A percentile compares a stretch with the other conserved stretches of the same genome.
phyloP scores from a whole-genome alignment of 352 stramenopile species.

The Globisporangium alternatum region DNA sequence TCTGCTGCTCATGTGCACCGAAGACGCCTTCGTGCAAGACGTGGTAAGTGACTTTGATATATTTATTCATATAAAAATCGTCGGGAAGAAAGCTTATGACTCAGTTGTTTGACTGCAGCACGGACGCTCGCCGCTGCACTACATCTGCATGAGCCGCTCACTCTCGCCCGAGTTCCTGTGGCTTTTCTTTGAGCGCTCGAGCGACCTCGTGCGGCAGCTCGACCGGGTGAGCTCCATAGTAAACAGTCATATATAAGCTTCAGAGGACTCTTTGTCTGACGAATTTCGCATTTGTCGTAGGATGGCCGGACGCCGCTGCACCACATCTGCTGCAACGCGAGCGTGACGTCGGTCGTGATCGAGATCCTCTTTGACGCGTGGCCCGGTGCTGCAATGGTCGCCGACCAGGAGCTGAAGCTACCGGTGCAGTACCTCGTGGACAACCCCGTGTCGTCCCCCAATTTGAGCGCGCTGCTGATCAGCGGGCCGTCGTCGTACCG shows the following conservation, averaged over 20 bases:
- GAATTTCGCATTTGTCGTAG: constrained; percentile 20
- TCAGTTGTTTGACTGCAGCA: constrained; percentile 24
- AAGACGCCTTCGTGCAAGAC: constrained; percentile 47
- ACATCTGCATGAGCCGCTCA: constrained; percentile 58
- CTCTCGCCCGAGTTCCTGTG: constrained; percentile 60
- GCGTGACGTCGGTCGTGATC: constrained; percentile 44
- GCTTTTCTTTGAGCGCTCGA: constrained; percentile 65
- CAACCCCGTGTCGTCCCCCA: constrained; percentile 46
- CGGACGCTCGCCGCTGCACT: constrained; percentile 60
- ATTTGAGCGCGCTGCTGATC: constrained; percentile 49
- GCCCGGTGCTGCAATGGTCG: constrained; percentile 46
- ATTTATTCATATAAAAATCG: background rate
- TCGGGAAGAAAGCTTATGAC: background rate
- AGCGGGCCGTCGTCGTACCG: constrained; percentile 61
- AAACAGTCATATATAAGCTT: background rate
- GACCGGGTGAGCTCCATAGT: constrained; percentile 32
- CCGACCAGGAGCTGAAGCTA: constrained; percentile 66
- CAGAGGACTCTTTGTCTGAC: too few species aligned
- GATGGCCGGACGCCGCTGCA: constrained; percentile 57
- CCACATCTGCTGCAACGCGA: constrained; percentile 56
- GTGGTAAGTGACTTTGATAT: constrained; percentile 10
- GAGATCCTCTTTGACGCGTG: constrained; percentile 74
- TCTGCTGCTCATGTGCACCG: constrained; percentile 39
- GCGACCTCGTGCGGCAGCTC: constrained; percentile 48
- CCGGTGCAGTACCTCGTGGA: constrained; percentile 73